Evolutionary conservation across 768 basidiomycete species (phyloP), one percentile per base, ranked within the genome.

Genomic region (Suillus paluster): DNA sequence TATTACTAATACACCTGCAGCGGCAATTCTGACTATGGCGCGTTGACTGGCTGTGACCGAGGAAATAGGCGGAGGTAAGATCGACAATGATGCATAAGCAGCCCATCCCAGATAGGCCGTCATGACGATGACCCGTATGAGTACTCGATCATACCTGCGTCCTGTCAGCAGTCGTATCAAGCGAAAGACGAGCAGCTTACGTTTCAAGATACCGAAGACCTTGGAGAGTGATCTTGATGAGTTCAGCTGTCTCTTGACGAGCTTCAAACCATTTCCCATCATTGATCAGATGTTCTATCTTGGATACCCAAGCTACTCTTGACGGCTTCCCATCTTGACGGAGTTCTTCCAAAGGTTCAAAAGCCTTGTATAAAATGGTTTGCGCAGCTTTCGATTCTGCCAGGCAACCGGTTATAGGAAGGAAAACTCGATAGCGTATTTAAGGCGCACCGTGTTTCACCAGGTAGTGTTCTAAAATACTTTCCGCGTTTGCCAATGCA

Each of bases 151-250:
- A 71, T 94, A 95, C 14, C 84, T 82, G 59, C 14, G 21, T 49
- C 12, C 44, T 34, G 58, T 66, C 53, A 72, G 67, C n/a, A 53
- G 11, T 38, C 39, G 30, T 55, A 23, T 27, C 15, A 15, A 46
- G 2, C 14, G 21, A 59, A 12, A 21, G 21, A 52, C 38, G 1
- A 27, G 5, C 39, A 30, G 36, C 55, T 19, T 15, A 66, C 71
- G 91, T 94, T 73, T 94, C 90, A 5, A 94, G 82, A 69, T 94
- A 94, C 34, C 87, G 85, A 36, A 93, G 74, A 0, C 92, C 92
- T 41, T 78, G 74, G 5, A 93, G 77, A 7, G 82, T 79, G 12
- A 77, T 67, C 39, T 80, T 63, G 49, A 91, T 87, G 12, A 93
- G 79, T 21, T 81, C 73, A 3, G 76, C 70, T 1, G 89, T 86